Evolutionary conservation across 2,329 filamentous ascomycete genomes (phyloP), one percentile per base, ranked within the genome.

Genomic region (Monosporascus sp.): DNA sequence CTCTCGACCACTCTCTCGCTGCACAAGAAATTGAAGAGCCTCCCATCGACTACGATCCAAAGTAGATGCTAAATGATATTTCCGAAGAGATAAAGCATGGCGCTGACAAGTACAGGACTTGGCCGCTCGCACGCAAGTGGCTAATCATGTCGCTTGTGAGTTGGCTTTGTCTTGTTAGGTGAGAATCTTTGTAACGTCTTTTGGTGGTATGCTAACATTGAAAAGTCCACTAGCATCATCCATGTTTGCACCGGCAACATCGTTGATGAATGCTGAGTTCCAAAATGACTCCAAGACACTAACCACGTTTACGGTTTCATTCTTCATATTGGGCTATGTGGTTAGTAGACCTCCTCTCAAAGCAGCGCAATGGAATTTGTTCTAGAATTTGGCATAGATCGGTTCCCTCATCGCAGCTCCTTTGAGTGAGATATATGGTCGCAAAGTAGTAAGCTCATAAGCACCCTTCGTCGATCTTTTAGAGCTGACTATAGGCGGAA

Each of bases 261-360:
- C 50, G 16, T 48, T 55, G 50, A 52, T 57, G 50, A 50, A 53
- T 44, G 40, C 24, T 24, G 56, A 58, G 27, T 58, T 58, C 47
- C 38, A 52, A 40, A 58, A 56, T 26, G 16, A 54, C 19, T 49
- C 38, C 37, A 31, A 24, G 19, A 52, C 49, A 44, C 40, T 58
- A n/a, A 50, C 53, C 40, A 56, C 51, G 19, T 58, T 58, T 45
- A 50, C 51, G n/a, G 56, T 58, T 24, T 58, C 56, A 19, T 53
- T 58, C 51, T 58, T 56, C 53, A 56, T 58, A 14, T 40, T 58
- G 22, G 55, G 55, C 50, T 57, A 55, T 37, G 55, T 55, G 49
- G 54, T 56, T 20, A 51, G 49, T 56, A 41, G 26, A 27, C 26
- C n/a, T 34, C 19, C 43, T 24, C 22, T 24, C 24, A 16, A 52